phyloP scores from a whole-genome alignment of 2,329 filamentous ascomycete species.

The Penicillium vulpinum region DNA sequence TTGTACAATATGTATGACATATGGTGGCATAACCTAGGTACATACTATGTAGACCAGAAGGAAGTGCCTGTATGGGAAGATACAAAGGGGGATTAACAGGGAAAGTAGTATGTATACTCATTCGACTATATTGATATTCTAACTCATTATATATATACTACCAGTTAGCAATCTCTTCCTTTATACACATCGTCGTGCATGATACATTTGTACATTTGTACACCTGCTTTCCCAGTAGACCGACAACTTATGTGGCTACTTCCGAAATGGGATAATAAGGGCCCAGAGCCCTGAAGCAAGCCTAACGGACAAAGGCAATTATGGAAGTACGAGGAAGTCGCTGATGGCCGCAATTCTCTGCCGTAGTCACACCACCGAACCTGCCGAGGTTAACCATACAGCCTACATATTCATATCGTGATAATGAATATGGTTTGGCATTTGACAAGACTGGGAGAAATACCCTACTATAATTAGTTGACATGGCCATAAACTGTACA shows the following conservation, averaged over 20 bases:
- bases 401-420: conserved; percentile 2
- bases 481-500: neutral
- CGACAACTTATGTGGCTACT: neutral
- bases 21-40: neutral
- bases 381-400: conserved; percentile 36
- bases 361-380: conserved; percentile 21
- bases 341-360: neutral
- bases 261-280: too few relatives aligned
- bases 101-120: neutral
- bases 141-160: neutral
- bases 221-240: neutral
- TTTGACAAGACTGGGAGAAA: neutral
- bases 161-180: neutral
- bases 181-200: too few relatives aligned
- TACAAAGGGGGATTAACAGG: neutral
- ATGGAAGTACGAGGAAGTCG: neutral
- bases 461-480: too few relatives aligned
- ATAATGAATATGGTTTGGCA: neutral
- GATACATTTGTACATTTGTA: too few relatives aligned
- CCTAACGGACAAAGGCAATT: neutral
- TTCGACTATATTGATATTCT: neutral
- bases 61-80: too few relatives aligned
- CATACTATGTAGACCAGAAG: too few relatives aligned
- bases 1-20: neutral
- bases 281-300: neutral